Base-by-base conservation (phyloP, 331 rosid species). In the Malus hybrid region DNA sequence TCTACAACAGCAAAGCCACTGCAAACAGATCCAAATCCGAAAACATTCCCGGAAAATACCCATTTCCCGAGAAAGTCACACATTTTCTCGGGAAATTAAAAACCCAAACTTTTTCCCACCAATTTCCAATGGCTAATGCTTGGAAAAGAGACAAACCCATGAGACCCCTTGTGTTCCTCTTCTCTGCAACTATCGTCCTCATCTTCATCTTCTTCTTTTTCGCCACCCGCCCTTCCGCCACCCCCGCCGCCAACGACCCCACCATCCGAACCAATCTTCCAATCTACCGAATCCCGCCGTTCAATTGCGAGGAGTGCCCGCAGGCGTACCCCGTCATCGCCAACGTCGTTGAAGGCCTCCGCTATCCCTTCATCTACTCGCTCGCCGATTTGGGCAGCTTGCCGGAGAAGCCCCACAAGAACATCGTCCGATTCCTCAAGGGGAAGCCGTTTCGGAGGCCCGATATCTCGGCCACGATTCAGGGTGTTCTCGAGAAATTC, bases 351-450 rank as follows among this genome's bases (percentile, higher is more conserved):
- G 99, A 95, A 67, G 97, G 93, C 13, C 88, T 92, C 44, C 77
- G 79, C 20, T 82, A 83, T 84, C 97, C 97, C 1, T 95, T 95
- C 75, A 85, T 95, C 4, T 95, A 78, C 75, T 95, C 97, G 6
- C 93, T 95, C 39, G 88, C 97, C 6, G 99, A 95, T 79, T 80
- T 95, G 69, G 99, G 99, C 11, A 80, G 39, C 18, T 63, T 95
- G 16, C 99, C 99, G n/a, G 99, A 92, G 5, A 95, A 92, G 84
- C 99, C 99, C 3, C 97, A 95, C 82, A 95, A 92, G 85, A 90
- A 95, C 86, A 85, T 95, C 4, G 89, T 80, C 28, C 79, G 99
- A 60, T 68, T 88, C 67, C 87, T 95, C 7, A 95, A 95, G 72
- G 97, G 99, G 9, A 95, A 95, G 22, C 89, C 82, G 26, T 95